A percentile compares a stretch with the other conserved stretches of the same genome.
phyloP scores from a whole-genome alignment of 352 stramenopile species.

The Globisporangium ultimum region DNA sequence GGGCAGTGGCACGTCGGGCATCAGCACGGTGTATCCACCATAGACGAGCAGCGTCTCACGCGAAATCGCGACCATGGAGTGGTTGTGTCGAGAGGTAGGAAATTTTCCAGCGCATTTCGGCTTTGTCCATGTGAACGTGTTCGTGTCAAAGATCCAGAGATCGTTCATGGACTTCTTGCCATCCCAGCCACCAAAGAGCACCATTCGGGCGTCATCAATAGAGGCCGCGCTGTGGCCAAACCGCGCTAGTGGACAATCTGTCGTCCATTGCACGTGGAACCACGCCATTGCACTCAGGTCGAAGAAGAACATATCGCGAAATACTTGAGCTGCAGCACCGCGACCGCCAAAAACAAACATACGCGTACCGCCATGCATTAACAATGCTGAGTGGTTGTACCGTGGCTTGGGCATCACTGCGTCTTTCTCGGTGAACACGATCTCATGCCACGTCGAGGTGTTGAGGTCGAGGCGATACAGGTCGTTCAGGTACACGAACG shows the following conservation, averaged over 20 bases:
- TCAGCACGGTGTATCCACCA: constrained; percentile 67
- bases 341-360: constrained; percentile 84
- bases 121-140: constrained; percentile 70
- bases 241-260: constrained; percentile 64
- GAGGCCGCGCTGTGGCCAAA: constrained; percentile 65
- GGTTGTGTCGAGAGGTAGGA: constrained; percentile 67
- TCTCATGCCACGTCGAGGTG: constrained; percentile 70
- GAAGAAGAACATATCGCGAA: constrained; percentile 88
- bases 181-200: constrained; percentile 89
- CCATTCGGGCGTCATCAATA: constrained; percentile 71
- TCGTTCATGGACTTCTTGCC: constrained; percentile 73
- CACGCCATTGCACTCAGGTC: constrained; percentile 81
- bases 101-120: constrained; percentile 59
- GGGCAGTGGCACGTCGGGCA: constrained; percentile 29
- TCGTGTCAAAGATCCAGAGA: constrained; percentile 69
- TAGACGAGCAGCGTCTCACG: constrained; percentile 57
- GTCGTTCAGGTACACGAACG: constrained; percentile 90
- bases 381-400: constrained; percentile 84
- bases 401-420: constrained; percentile 56
- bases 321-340: constrained; percentile 38
- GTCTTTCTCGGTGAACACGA: constrained; percentile 45
- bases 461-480: constrained; percentile 84
- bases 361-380: constrained; percentile 55
- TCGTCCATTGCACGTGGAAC: constrained; percentile 85
- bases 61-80: constrained; percentile 50